Percentiles rank a stretch among this genome's conserved stretches.
These are phyloP conservation scores for Pleurotus ostreatus DNA, from an alignment of 768 basidiomycete species.

Conservation along the genomic window DNA sequence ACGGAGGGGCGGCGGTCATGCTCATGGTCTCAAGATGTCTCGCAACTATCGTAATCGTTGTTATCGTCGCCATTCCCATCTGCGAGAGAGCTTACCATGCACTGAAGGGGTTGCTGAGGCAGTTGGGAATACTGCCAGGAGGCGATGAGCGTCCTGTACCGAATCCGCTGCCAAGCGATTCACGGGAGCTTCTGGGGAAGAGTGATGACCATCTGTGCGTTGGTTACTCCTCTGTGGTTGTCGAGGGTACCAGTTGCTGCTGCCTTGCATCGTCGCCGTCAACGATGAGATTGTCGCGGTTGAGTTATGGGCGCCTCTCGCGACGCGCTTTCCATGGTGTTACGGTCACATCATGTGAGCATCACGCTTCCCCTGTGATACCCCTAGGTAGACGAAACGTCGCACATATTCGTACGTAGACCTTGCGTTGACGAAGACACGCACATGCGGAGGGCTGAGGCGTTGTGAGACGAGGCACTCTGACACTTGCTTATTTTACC, in stretches of 20 bases:
- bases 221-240: constrained; percentile 1
- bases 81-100: constrained; percentile 47
- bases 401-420: too few species aligned
- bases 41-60: constrained; percentile 39
- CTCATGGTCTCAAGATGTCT: constrained; percentile 62
- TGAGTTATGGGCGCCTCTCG: not conserved
- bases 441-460: too few species aligned
- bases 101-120: constrained; percentile 75
- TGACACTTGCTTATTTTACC: too few species aligned
- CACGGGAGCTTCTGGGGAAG: constrained; percentile 9
- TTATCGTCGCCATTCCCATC: not conserved
- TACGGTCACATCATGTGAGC: too few species aligned
- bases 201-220: not conserved
- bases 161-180: constrained; percentile 34
- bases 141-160: constrained; percentile 63
- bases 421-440: too few species aligned
- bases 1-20: constrained; percentile 54
- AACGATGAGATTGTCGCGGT: not conserved
- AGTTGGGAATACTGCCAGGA: constrained; percentile 67
- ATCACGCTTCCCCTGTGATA: too few species aligned
- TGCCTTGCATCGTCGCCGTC: constrained; percentile 4
- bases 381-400: too few species aligned
- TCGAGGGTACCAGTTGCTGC: constrained; percentile 13
- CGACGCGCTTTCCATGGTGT: not conserved
- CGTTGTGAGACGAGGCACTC: too few species aligned